phyloP scores from a whole-genome alignment of 2,329 filamentous ascomycete genomes.

The Ceratocystis albifundus region DNA sequence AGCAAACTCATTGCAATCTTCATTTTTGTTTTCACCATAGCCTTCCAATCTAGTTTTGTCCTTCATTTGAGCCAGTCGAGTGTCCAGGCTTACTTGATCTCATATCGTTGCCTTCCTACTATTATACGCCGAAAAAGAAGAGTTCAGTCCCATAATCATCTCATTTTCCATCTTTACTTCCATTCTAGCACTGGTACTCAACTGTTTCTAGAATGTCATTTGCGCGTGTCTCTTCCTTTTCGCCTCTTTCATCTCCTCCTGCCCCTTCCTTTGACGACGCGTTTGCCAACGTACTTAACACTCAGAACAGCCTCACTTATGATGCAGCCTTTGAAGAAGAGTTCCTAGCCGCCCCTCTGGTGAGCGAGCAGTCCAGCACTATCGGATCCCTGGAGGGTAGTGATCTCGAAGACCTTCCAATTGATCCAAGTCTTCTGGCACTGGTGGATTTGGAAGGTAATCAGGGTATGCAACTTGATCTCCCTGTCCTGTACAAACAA shows the following conservation, averaged over 20 bases:
- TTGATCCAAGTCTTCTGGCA: neutral
- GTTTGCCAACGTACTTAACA: neutral
- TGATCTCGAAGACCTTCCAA: neutral
- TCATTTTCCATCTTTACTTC: neutral
- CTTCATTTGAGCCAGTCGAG: neutral
- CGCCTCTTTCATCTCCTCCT: neutral
- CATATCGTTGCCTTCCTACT: neutral
- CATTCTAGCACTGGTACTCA: neutral
- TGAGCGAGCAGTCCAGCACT: neutral
- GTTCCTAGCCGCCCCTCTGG: neutral
- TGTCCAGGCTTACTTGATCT: neutral
- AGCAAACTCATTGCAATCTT: neutral
- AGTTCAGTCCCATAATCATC: neutral
- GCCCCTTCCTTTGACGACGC: neutral
- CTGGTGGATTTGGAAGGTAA: neutral
- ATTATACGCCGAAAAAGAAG: neutral
- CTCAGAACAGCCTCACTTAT: neutral
- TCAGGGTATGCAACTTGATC: neutral
- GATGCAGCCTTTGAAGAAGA: neutral
- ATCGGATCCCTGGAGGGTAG: neutral
- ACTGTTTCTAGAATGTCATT: neutral
- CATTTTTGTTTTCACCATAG: neutral
- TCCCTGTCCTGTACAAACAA: neutral
- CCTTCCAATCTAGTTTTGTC: neutral
- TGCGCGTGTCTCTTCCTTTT: conserved; percentile 3